Percentiles rank a stretch among this genome's conserved stretches.
Evolutionary conservation across 768 basidiomycete genomes (phyloP).

Genomic region (Daedalea quercina): DNA sequence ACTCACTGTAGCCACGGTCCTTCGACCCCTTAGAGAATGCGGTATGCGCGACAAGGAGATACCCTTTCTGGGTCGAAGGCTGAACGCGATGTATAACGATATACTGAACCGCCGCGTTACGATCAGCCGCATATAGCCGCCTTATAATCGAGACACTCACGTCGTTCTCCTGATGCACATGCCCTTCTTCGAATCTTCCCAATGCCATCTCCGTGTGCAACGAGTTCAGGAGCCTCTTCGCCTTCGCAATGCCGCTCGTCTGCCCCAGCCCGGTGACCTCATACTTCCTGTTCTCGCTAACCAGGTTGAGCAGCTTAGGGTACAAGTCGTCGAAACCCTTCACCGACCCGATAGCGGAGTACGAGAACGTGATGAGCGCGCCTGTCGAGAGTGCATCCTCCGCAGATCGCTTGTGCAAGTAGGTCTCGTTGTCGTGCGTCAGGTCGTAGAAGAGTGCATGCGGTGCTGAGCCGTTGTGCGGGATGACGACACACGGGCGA

Average conservation of each 20-base stretch:
- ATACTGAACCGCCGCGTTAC: conserved; percentile 49
- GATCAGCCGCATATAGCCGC: conserved; percentile 3
- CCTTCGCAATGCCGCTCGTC: conserved; percentile 29
- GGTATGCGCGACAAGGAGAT: conserved; percentile 86
- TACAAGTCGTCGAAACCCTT: conserved; percentile 98
- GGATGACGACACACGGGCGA: conserved; percentile 66
- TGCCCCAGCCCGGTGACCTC: conserved; percentile 50
- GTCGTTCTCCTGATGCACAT: conserved; percentile 95
- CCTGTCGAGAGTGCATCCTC: conserved; percentile 95
- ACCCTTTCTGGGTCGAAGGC: conserved; percentile 85
- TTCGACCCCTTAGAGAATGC: conserved; percentile 82
- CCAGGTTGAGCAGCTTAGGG: conserved; percentile 88
- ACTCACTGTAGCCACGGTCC: conserved; percentile 69
- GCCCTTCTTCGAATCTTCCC: conserved; percentile 83
- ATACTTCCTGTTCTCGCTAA: conserved; percentile 77
- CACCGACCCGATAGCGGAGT: conserved; percentile 84
- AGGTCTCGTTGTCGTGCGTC: conserved; percentile 97
- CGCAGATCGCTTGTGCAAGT: conserved; percentile 81
- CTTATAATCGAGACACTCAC: conserved; percentile 41
- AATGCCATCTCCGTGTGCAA: conserved; percentile 90
- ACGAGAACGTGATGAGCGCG: conserved; percentile 86
- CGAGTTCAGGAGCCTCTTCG: conserved; percentile 69
- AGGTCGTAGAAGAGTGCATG: conserved; percentile 94
- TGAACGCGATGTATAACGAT: conserved; percentile 91
- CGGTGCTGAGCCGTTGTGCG: conserved; percentile 79